Conservation (phyloP, 2,329 filamentous ascomycete genomes). For the Talaromyces sp. region DNA sequence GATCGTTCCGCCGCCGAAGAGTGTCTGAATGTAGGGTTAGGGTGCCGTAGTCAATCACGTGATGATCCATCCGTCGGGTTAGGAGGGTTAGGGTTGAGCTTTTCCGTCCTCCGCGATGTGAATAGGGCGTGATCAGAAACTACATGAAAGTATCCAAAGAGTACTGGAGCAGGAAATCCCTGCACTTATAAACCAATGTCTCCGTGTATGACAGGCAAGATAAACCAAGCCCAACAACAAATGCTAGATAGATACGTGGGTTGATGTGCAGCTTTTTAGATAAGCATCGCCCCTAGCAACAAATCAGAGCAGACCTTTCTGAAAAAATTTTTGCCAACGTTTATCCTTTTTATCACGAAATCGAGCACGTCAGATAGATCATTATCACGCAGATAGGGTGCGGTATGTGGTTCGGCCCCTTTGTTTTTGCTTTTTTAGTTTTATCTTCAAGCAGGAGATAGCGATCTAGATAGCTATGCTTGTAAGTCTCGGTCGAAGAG, state of each 20-base stretch:
- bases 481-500: not conserved
- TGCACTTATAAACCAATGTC: not conserved
- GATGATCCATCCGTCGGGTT: not conserved
- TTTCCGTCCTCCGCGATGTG: not conserved
- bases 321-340: not conserved
- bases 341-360: constrained; percentile 4
- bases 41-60: not conserved
- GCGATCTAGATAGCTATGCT: not conserved
- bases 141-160: not conserved
- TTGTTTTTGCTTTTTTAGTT: not conserved
- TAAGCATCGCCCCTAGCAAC: not conserved
- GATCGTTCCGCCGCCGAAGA: not conserved
- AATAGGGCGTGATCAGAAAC: not conserved
- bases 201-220: not conserved
- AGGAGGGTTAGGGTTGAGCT: not conserved
- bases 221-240: not conserved
- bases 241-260: not conserved
- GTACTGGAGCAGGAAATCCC: not conserved
- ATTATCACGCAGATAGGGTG: not conserved
- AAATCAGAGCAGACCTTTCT: not conserved
- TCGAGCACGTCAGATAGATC: constrained; percentile 5
- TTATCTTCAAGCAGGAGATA: not conserved
- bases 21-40: not conserved
- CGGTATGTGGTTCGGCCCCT: not conserved
- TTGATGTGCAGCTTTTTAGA: constrained; percentile 1